phyloP scores from a whole-genome alignment of 192 early-diverging fungal species.

The Chytriomyces sp. region DNA sequence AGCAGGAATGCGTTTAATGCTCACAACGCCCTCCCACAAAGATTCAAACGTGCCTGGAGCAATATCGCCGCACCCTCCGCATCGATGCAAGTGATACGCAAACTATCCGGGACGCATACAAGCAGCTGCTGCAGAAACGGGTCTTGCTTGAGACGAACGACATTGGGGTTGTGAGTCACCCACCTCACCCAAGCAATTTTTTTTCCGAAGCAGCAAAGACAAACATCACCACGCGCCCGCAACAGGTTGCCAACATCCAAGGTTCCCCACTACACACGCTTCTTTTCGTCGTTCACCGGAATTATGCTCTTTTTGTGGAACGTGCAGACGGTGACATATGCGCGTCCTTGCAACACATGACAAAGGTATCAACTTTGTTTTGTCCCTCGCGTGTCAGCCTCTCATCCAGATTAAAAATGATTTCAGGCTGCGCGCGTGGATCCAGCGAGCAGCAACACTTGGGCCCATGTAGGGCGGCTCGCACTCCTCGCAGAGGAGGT shows the following conservation, averaged over 20 bases:
- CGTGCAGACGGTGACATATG: not conserved
- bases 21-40: not conserved
- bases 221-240: too few species aligned
- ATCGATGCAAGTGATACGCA: not conserved
- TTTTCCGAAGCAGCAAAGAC: too few species aligned
- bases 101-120: not conserved
- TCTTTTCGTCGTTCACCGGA: constrained; percentile 1
- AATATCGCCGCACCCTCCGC: not conserved
- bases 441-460: not conserved
- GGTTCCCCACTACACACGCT: constrained; percentile 2
- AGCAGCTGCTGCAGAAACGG: not conserved
- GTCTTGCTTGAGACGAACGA: not conserved
- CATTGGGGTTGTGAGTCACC: not conserved
- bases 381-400: not conserved
- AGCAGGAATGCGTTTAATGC: not conserved
- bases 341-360: not conserved
- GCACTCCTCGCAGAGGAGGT: not conserved
- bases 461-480: not conserved
- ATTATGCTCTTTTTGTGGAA: not conserved
- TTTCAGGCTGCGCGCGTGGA: not conserved
- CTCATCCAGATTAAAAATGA: not conserved
- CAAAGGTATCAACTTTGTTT: not conserved
- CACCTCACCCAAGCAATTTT: not conserved
- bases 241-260: not conserved
- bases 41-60: not conserved